Percentiles rank a stretch among this genome's conserved stretches.
Evolutionary conservation across 106 monocot genomes (phyloP).

Genomic region (Phalaenopsis equestris): DNA sequence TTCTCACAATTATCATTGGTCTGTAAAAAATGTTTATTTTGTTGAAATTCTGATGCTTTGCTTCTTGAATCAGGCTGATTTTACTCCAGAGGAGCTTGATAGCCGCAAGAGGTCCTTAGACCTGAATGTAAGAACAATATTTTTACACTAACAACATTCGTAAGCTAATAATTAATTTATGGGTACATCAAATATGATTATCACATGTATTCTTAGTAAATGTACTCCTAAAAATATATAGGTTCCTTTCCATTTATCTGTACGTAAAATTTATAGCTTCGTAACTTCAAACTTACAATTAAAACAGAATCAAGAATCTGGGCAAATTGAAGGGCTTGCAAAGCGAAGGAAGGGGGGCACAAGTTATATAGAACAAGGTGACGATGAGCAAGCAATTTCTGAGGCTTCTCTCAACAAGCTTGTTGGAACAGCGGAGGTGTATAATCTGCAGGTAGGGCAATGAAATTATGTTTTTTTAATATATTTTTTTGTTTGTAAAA

Average conservation of each 20-base stretch:
- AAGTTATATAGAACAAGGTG: conserved; percentile 41
- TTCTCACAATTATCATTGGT: neutral
- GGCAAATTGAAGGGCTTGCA: conserved; percentile 32
- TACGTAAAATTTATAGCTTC: neutral
- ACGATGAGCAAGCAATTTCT: conserved; percentile 78
- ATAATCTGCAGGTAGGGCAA: conserved; percentile 47
- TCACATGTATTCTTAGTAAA: neutral
- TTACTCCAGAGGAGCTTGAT: conserved; percentile 69
- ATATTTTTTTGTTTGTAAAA: neutral
- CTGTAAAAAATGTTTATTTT: neutral
- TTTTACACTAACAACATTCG: neutral
- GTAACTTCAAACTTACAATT: neutral
- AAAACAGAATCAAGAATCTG: conserved; percentile 21
- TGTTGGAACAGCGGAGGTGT: conserved; percentile 62
- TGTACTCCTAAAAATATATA: neutral
- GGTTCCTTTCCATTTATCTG: neutral
- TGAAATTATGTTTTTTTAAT: neutral
- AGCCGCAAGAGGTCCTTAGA: conserved; percentile 44
- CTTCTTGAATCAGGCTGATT: conserved; percentile 44
- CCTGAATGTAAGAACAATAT: conserved; percentile 31
- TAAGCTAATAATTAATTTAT: neutral
- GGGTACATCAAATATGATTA: neutral
- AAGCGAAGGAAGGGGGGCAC: conserved; percentile 31
- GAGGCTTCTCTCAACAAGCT: conserved; percentile 75
- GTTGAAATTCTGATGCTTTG: neutral